Conservation (phyloP, 2,329 filamentous ascomycete genomes). For the Colletotrichum tanaceti region DNA sequence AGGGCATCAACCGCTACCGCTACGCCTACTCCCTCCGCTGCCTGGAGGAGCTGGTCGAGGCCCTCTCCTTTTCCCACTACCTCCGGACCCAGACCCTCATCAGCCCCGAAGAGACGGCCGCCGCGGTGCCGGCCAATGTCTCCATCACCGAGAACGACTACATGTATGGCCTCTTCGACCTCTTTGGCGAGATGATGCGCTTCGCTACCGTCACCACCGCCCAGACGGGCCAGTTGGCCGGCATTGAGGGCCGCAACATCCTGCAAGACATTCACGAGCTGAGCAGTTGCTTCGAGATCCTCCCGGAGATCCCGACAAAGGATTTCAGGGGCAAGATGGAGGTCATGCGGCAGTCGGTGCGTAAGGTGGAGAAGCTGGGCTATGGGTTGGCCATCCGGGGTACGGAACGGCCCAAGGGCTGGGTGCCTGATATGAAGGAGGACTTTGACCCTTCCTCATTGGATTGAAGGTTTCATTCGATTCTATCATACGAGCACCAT, state of each 20-base stretch:
- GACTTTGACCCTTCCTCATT: constrained; percentile 35
- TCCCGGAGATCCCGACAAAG: constrained; percentile 69
- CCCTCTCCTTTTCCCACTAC: constrained; percentile 89
- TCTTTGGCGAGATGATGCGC: constrained; percentile 96
- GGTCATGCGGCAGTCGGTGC: constrained; percentile 87
- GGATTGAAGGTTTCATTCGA: neutral
- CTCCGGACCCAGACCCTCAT: constrained; percentile 81
- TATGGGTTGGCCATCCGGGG: constrained; percentile 91
- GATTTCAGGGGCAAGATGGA: constrained; percentile 82
- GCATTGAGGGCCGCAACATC: constrained; percentile 65
- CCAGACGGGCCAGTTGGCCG: constrained; percentile 69
- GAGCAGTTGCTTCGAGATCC: constrained; percentile 78
- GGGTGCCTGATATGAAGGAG: constrained; percentile 80
- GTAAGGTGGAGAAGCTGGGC: constrained; percentile 91
- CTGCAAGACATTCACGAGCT: constrained; percentile 84
- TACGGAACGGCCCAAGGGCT: constrained; percentile 88
- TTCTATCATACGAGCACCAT: neutral
- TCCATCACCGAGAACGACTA: constrained; percentile 85
- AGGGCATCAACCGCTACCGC: constrained; percentile 82
- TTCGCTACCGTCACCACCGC: constrained; percentile 92
- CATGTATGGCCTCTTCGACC: constrained; percentile 89
- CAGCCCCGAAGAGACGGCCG: constrained; percentile 69
- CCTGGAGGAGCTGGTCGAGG: constrained; percentile 95
- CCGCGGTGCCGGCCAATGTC: constrained; percentile 64
- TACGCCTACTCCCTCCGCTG: constrained; percentile 85